A percentile compares a stretch with the other conserved stretches of the same genome.
phyloP scores from a whole-genome alignment of 768 basidiomycete genomes.

The Holtermanniella nyarrowii region DNA sequence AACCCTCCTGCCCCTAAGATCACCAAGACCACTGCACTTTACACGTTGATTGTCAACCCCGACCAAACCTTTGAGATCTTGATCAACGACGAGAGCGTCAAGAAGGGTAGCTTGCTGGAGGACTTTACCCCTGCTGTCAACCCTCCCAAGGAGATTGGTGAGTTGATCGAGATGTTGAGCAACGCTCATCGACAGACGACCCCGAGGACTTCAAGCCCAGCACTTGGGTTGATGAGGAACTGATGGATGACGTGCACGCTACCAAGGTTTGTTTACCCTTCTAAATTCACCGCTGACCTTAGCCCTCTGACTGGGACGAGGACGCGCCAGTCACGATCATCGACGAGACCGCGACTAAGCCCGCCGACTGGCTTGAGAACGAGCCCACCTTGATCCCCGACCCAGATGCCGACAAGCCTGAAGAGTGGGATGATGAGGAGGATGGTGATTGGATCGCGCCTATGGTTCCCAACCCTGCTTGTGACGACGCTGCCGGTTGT shows the following conservation, averaged over 20 bases:
- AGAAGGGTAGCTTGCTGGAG: conserved; percentile 74
- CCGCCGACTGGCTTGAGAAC: conserved; percentile 90
- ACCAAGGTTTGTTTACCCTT: conserved; percentile 52
- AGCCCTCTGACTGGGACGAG: conserved; percentile 98
- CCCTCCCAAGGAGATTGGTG: conserved; percentile 71
- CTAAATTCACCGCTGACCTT: conserved; percentile 4
- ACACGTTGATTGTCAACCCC: conserved; percentile 85
- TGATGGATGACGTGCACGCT: conserved; percentile 74
- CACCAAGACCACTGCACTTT: conserved; percentile 82
- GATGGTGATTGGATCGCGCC: conserved; percentile 98
- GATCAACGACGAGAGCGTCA: conserved; percentile 75
- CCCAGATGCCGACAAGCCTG: conserved; percentile 78
- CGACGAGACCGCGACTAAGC: conserved; percentile 78
- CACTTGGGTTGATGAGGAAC: conserved; percentile 84
- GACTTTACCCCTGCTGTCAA: conserved; percentile 91
- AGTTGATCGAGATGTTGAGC: not conserved
- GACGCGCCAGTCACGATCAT: conserved; percentile 83
- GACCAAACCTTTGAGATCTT: conserved; percentile 88
- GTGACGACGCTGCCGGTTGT: conserved; percentile 80
- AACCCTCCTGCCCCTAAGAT: conserved; percentile 72
- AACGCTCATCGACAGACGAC: conserved; percentile 51
- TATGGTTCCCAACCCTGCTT: conserved; percentile 77
- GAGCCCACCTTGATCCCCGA: conserved; percentile 73
- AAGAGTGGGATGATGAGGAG: conserved; percentile 99
- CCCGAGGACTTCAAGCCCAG: conserved; percentile 78